Evolutionary conservation across 2,329 filamentous ascomycete genomes (phyloP), one percentile per base, ranked within the genome.

Genomic region (Chaetoscypha palmicola): DNA sequence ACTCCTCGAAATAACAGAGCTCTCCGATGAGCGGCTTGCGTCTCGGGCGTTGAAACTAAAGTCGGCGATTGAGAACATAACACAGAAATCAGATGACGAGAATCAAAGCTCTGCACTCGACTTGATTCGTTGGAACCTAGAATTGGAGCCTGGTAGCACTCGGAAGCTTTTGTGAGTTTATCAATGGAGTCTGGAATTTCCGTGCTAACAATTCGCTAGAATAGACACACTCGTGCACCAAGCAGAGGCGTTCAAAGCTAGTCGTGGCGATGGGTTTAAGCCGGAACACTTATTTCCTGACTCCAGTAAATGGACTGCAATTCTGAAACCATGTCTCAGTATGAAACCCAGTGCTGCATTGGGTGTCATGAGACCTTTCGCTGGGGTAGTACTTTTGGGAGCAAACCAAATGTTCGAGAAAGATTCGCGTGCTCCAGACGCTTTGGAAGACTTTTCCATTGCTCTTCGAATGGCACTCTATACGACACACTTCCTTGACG

Each of bases 391-490:
- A 4, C 80, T 83, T 51, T 65, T 95, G 2, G 70, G 83, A 0
- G 60, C 66, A 9, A 51, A 56, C 3, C 43, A 59, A 0, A 42
- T 58, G 20, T 52, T 47, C 35, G 48, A 50, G 55, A 5, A 49
- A 52, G 45, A 57, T 28, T 11, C 30, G 8, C 31, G 11, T 31
- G 3, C 22, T 12, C 59, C 67, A 23, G 71, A 82, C 33, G 89
- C 95, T 59, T 68, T 73, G 3, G 75, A 77, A 51, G 85, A 85
- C 0, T 77, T 81, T 23, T 87, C 87, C 2, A 70, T 85, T 42
- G 79, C 87, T 1, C 76, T 86, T 11, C 75, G 91, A 43, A 85
- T 94, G 68, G 79, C 83, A 1, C 70, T 83, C 38, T 95, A 89
- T 60, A 74, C 79, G 0, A 69, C 72, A 4, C 73, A 72, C 38